phyloP scores from a whole-genome alignment of 2,329 filamentous ascomycete species.

The Hirsutella thompsonii region DNA sequence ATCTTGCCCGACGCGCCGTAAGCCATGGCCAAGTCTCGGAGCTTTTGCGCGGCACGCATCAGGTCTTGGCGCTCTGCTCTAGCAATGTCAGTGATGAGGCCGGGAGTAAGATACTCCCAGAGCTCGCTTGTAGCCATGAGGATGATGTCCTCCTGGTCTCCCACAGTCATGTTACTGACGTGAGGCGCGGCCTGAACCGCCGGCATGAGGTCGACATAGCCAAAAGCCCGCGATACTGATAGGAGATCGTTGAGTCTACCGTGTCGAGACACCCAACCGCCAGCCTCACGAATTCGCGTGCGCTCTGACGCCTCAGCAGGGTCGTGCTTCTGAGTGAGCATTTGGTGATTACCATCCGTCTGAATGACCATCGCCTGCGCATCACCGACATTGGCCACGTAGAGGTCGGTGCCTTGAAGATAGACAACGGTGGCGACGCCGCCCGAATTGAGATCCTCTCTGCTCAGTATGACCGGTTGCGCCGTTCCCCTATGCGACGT shows the following conservation, averaged over 20 bases:
- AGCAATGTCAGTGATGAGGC: conserved; percentile 84
- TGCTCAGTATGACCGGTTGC: conserved; percentile 64
- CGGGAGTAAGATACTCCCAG: conserved; percentile 87
- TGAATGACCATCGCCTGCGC: conserved; percentile 92
- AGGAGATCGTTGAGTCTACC: conserved; percentile 87
- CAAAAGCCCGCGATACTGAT: conserved; percentile 87
- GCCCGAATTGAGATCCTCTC: conserved; percentile 81
- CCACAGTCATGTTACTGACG: conserved; percentile 63
- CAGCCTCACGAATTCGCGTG: conserved; percentile 82
- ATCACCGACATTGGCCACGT: conserved; percentile 90
- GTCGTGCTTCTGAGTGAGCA: conserved; percentile 85
- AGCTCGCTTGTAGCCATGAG: conserved; percentile 83
- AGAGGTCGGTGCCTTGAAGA: conserved; percentile 78
- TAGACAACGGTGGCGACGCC: conserved; percentile 89
- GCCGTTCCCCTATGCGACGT: conserved; percentile 58
- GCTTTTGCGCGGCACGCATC: conserved; percentile 89
- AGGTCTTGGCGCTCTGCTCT: conserved; percentile 76
- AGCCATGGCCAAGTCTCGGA: conserved; percentile 87
- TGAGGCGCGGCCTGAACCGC: conserved; percentile 85
- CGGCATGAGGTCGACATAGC: conserved; percentile 85
- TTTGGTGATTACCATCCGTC: conserved; percentile 69
- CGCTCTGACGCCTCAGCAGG: conserved; percentile 77
- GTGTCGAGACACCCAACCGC: conserved; percentile 89
- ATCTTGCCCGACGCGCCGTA: conserved; percentile 91
- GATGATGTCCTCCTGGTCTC: conserved; percentile 86